A percentile compares a stretch with the other conserved stretches of the same genome.
These are phyloP conservation scores for Penicillium sp. DNA, from an alignment of 2,329 filamentous ascomycete species.

Conservation along the genomic window DNA sequence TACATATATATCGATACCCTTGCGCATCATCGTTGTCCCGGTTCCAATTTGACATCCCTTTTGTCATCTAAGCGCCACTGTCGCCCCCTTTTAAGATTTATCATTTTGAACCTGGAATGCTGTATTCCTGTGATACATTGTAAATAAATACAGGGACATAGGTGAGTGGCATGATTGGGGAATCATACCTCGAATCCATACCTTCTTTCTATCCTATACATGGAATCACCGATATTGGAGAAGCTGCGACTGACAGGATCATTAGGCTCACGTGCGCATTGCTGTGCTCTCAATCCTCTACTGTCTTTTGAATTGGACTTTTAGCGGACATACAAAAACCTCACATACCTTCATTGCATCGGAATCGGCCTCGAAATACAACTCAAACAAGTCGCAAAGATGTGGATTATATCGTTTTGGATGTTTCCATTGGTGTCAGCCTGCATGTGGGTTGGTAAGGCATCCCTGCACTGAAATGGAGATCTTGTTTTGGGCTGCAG, in stretches of 20 bases:
- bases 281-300: background rate
- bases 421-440: constrained; percentile 61
- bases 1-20: background rate
- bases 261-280: background rate
- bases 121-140: background rate
- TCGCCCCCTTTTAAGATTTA: background rate
- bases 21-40: constrained; percentile 1
- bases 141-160: constrained; percentile 3
- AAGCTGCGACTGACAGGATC: constrained; percentile 1
- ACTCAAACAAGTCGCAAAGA: constrained; percentile 19
- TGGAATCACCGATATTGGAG: background rate
- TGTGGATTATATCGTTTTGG: constrained; percentile 52
- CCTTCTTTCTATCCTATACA: background rate
- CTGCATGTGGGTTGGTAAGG: constrained; percentile 53
- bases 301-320: background rate
- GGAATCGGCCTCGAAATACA: background rate
- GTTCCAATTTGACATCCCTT: background rate
- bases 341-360: background rate
- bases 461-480: background rate
- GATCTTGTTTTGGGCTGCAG: background rate
- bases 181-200: background rate
- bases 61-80: constrained; percentile 7
- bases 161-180: background rate
- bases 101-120: constrained; percentile 1
- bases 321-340: background rate